Evolutionary conservation across 2,329 filamentous ascomycete genomes (phyloP).

Genomic region (Phialophora expanda): DNA sequence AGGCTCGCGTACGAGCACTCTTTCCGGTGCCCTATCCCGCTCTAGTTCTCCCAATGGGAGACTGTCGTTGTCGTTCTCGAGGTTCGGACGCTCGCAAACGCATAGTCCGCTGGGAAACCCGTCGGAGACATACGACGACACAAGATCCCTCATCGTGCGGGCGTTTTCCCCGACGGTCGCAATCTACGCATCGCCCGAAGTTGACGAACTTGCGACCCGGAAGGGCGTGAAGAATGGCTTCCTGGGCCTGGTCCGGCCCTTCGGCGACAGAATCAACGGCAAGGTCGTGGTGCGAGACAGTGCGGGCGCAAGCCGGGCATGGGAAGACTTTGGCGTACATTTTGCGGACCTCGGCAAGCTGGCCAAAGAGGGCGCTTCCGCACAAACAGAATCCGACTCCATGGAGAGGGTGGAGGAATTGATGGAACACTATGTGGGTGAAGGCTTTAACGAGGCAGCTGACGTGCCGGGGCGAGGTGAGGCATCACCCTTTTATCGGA

Average conservation of each 20-base stretch:
- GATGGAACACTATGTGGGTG: slow-evolving; percentile 37
- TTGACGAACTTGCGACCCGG: slow-evolving; percentile 75
- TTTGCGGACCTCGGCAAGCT: slow-evolving; percentile 72
- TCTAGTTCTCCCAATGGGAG: slow-evolving; percentile 70
- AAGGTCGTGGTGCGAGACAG: slow-evolving; percentile 92
- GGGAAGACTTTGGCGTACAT: slow-evolving; percentile 88
- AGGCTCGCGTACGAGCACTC: slow-evolving; percentile 60
- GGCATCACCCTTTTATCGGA: slow-evolving; percentile 79
- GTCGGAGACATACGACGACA: slow-evolving; percentile 60
- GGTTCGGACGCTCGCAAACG: slow-evolving; percentile 54
- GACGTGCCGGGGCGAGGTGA: slow-evolving; percentile 30
- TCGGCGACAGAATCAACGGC: slow-evolving; percentile 84
- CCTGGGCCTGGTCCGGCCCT: slow-evolving; percentile 84
- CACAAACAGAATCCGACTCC: slow-evolving; percentile 17
- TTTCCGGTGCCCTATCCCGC: slow-evolving; percentile 71
- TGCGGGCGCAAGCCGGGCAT: slow-evolving; percentile 77
- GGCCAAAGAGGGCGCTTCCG: slow-evolving; percentile 23
- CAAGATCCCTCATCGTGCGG: slow-evolving; percentile 71
- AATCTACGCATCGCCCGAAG: slow-evolving; percentile 84
- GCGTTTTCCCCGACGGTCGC: slow-evolving; percentile 90
- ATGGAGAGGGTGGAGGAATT: slow-evolving; percentile 38
- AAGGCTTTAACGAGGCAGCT: slow-evolving; percentile 29
- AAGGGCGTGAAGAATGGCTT: slow-evolving; percentile 86
- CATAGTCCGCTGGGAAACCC: slow-evolving; percentile 59
- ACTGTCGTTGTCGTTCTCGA: slow-evolving; percentile 60